Base-by-base conservation (phyloP, 495 filamentous ascomycete genomes). In the Lasiosphaeris hirsuta region DNA sequence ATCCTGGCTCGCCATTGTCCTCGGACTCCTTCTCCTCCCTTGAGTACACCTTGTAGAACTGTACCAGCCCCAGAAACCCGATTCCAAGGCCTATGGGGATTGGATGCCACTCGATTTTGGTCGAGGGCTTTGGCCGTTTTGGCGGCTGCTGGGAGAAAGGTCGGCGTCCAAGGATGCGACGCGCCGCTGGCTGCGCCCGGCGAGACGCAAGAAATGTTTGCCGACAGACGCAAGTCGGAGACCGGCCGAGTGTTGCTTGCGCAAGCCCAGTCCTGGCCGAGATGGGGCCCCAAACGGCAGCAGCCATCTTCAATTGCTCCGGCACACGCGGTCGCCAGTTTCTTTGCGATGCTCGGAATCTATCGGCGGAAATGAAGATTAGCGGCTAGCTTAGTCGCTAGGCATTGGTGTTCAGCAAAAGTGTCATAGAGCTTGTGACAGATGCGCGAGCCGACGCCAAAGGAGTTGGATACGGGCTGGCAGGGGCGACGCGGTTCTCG, bases 81-180 rank as follows among this genome's bases (percentile, higher is more conserved):
- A 97, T 87, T 42, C 94, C 94, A 5, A 97, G 78, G 8, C 86
- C 90, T 37, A 96, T 83, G 17, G 94, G 95, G 66, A 98, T 97
- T n/a, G 90, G 90, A 73, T 92, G 88, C 94, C 94, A 98, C 80
- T 89, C 83, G 49, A 96, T 81, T 63, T 87, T 94, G 33, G 89
- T 95, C 14, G 68, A 67, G 61, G 75, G 73, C 47, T 66, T 66
- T 10, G 75, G 75, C 43, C 70, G 65, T 48, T 75, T 70, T 33
- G 69, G 74, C 48, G 61, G 58, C 53, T 68, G 60, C 30, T 68
- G 65, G 37, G 72, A 71, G 42, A 64, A 75, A 17, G 48, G 51
- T 10, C 65, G 65, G 5, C 62, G 68, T 9, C 63, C 60, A 47
- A 54, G 51, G 44, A 45, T 10, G 9, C 23, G 57, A 15, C 46